Conservation (phyloP, 192 early-diverging fungal species). For the Rhizoclosmatium globosum region DNA sequence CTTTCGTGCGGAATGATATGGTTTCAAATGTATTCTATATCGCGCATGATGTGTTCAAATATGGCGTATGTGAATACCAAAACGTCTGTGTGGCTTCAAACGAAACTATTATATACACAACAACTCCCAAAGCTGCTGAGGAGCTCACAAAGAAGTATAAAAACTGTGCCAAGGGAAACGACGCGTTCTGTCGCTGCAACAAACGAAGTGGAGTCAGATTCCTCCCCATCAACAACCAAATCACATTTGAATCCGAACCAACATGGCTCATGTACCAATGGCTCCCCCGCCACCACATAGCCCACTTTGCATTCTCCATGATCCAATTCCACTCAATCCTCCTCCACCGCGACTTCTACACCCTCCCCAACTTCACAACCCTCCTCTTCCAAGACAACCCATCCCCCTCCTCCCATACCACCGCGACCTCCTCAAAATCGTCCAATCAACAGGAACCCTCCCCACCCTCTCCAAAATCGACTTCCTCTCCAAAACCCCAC, state of each 20-base stretch:
- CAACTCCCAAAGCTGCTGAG: neutral
- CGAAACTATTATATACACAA: constrained; percentile 16
- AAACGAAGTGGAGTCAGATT: neutral
- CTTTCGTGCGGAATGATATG: neutral
- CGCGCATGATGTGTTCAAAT: neutral
- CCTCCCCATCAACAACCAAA: neutral
- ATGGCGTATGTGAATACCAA: neutral
- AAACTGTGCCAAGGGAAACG: neutral
- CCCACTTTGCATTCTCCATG: constrained; percentile 17
- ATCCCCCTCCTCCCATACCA: neutral
- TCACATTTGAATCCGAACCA: constrained; percentile 5
- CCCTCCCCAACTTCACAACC: neutral
- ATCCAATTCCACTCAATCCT: constrained; percentile 23
- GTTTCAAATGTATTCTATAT: neutral
- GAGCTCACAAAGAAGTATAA: neutral
- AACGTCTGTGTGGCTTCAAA: neutral
- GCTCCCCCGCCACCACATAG: constrained; percentile 4
- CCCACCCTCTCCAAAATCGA: neutral
- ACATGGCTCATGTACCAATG: constrained; percentile 10
- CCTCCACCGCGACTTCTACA: neutral
- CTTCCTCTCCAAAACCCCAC: neutral
- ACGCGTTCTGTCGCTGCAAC: constrained; percentile 10
- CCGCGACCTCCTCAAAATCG: neutral
- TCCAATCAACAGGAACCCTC: neutral
- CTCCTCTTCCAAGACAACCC: constrained; percentile 14